Evolutionary conservation across 129 eudicot genomes (phyloP), one percentile per base, ranked within the genome.

Genomic region (Solidago caesia): DNA sequence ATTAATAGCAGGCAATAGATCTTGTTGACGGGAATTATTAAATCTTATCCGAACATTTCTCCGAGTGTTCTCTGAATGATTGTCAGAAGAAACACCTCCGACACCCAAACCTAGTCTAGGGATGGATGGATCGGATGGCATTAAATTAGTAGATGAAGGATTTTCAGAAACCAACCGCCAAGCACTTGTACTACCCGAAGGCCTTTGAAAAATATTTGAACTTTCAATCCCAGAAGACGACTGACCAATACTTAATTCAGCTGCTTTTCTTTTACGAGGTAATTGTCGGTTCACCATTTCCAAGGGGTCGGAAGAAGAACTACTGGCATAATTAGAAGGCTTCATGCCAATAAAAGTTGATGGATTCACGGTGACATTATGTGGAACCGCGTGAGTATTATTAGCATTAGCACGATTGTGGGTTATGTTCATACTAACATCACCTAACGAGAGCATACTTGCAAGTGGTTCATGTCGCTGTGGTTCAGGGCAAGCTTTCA

Each of bases 181-280:
- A 27, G 5, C 12, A 14, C 51, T 65, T 43, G 51, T n/a, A 66
- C 71, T 66, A 15, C 53, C 13, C 8, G 44, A 33, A 8, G 71
- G 71, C 44, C 55, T 44, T 66, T 66, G 71, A 44, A 66, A 66
- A 39, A 66, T 66, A 39, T 44, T 44, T 66, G 71, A 66, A 9
- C 53, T 66, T n/a, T 39, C 71, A 2, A 83, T 68, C 43, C 78
- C 86, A 48, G 98, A 90, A 64, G 98, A 90, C 15, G 98, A 87
- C 55, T 86, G 96, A 7, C 96, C 96, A 6, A 53, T 53, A 68
- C 70, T 75, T 29, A 80, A 89, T 33, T 93, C 98, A 46, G 84
- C 39, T 3, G 86, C 82, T 84, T 94, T 94, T 77, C 99, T 78
- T 79, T 94, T 94, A 67, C 89, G 65, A 7, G 99, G 78, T 41